These are phyloP conservation scores for Lithohypha guttulata DNA, from an alignment of 2,329 filamentous ascomycete genomes.

Conservation along the genomic window DNA sequence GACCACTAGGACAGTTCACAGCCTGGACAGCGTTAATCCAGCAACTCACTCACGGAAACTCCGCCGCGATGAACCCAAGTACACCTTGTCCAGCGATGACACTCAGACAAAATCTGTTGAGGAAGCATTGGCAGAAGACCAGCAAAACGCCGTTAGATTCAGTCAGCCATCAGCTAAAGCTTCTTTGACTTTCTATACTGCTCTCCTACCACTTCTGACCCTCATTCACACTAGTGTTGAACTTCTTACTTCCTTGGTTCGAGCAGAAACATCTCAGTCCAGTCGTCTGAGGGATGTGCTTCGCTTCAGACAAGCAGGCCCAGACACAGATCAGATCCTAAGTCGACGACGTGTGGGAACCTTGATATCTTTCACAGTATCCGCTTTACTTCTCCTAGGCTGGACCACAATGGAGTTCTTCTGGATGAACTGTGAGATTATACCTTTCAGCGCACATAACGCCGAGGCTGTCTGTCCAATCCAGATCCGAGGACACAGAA, in stretches of 20 bases:
- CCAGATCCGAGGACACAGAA: conserved; percentile 35
- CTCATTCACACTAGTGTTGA: conserved; percentile 15
- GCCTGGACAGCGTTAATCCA: not conserved
- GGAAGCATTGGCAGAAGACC: conserved; percentile 1
- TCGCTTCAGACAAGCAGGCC: conserved; percentile 1
- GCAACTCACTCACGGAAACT: not conserved
- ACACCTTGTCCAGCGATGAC: not conserved
- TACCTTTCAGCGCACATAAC: conserved; percentile 25
- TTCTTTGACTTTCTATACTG: conserved; percentile 19
- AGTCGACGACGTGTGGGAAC: conserved; percentile 20
- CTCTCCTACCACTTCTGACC: conserved; percentile 11
- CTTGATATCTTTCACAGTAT: conserved; percentile 14
- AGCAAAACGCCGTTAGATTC: not conserved
- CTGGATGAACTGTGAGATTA: conserved; percentile 21
- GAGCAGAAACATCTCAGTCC: not conserved
- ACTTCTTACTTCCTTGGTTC: conserved; percentile 10
- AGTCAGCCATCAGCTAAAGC: conserved; percentile 1
- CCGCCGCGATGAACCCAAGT: not conserved
- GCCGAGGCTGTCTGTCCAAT: conserved; percentile 36
- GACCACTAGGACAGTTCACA: conserved; percentile 7
- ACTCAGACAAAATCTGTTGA: not conserved
- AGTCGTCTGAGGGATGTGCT: conserved; percentile 1
- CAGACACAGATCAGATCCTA: not conserved
- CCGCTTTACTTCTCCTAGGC: conserved; percentile 14
- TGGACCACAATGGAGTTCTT: conserved; percentile 14